Base-by-base conservation (phyloP, 495 filamentous ascomycete species). In the Trichocladium uniseriatum region DNA sequence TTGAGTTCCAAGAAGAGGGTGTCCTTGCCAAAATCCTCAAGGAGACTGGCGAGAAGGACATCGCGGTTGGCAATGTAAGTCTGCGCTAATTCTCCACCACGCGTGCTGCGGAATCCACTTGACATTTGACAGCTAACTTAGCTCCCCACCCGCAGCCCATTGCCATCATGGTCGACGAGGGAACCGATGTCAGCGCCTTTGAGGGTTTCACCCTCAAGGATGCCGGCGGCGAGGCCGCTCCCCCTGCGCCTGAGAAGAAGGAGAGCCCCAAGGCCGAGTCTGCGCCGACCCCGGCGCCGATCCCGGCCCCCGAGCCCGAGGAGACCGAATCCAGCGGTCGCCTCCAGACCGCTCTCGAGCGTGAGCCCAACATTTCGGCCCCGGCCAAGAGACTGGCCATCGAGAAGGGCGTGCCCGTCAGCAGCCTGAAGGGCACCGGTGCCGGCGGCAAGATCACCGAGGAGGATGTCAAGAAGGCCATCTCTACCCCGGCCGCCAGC, bases 1-100 rank as follows among this genome's bases (percentile, higher is more conserved):
- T 99, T 61, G 94, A 99, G 69, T 99, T 94, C 69, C 94, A 99
- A 69, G 92, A 99, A 55, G 92, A 99, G 64, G 92, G 94, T 73
- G 76, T 94, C 29, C 72, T 99, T 48, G 94, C 94, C 50, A 97
- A 96, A 79, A 79, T 97, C 51, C 69, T 99, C 67, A 94, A 89
- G 73, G 86, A 95, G 2, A 82, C 82, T 28, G 94, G 94, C 38
- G 89, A 86, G 69, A 97, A 97, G 75, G 94, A 97, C 65, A 77
- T 99, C 54, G 67, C 92, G 32, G 91, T 99, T 59, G 92, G 92
- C 65, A 87, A 87, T 66, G 92, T 98, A 80, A 69, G 89, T 37
- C 79, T 41, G 43, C 51, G 34, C 52, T 38, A 29, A 20, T 68
- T 62, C 19, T 42, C 51, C 51, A 46, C 52, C 37, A 5, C 20